A percentile compares a stretch with the other conserved stretches of the same genome.
phyloP scores from a whole-genome alignment of 345 rosid species.

The Aethionema arabicum region DNA sequence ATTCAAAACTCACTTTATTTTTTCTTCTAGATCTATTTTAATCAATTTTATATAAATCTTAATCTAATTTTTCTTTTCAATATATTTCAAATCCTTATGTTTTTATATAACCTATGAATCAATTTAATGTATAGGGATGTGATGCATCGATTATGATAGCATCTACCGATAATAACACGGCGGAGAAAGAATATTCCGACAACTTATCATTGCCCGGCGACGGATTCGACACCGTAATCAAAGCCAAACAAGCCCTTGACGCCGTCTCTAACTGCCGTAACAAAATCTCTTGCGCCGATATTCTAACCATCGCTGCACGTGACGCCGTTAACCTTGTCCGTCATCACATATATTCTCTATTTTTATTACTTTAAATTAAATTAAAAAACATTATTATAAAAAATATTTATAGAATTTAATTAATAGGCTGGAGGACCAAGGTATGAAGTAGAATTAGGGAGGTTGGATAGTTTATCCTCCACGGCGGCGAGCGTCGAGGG shows the following conservation, averaged over 20 bases:
- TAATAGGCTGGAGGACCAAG: constrained; percentile 44
- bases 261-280: constrained; percentile 29
- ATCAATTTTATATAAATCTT: too few species aligned
- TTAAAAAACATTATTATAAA: neutral
- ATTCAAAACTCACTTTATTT: too few species aligned
- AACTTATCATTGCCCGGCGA: constrained; percentile 41
- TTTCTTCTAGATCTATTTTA: too few species aligned
- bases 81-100: too few species aligned
- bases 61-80: too few species aligned
- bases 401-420: neutral
- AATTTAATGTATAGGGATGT: constrained; percentile 34
- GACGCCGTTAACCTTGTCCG: constrained; percentile 40
- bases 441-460: constrained; percentile 41
- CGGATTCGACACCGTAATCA: constrained; percentile 43
- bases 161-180: constrained; percentile 31
- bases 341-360: too few species aligned
- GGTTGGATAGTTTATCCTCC: constrained; percentile 30
- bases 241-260: constrained; percentile 40
- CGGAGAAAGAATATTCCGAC: constrained; percentile 41
- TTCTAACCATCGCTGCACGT: constrained; percentile 40
- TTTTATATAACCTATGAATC: too few species aligned
- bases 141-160: constrained; percentile 45
- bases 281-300: constrained; percentile 46
- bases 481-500: constrained; percentile 39
- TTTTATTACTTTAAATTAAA: too few species aligned